Evolutionary conservation across 2,329 filamentous ascomycete species (phyloP), one percentile per base, ranked within the genome.

Genomic region (Zasmidium angulare): DNA sequence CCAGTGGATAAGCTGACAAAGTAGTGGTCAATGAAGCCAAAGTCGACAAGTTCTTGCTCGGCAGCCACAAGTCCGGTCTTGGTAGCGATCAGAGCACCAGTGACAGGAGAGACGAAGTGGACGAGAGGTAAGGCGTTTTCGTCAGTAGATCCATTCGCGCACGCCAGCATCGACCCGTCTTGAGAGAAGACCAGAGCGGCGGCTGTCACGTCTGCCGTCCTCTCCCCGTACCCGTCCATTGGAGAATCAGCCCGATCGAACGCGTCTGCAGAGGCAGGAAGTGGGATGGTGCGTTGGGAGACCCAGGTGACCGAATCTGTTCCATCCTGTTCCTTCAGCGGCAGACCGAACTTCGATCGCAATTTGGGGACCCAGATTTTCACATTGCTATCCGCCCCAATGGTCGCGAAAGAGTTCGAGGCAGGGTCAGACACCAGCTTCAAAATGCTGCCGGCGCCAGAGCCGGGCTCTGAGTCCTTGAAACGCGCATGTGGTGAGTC

Each of bases 111-210:
- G 64, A 98, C 84, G 55, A 96, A 81, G 68, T 95, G 86, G 11
- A 96, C 81, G 17, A 87, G 79, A 3, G 87, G 86, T 3, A 83
- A 59, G 4, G 60, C 81, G 10, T 77, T 72, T 26, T 78, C 77
- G 29, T 82, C 66, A 17, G 61, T 56, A 3, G 69, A 70, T 29
- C 74, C 72, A 58, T 77, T 63, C 53, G 77, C 79, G 50, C 87
- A 86, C 53, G 91, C 91, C n/a, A 96, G 78, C 1, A 90, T 85
- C 12, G 91, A 96, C 1, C 90, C 91, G 72, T 96, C 92, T 63
- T 90, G 86, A 0, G 92, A 96, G 72, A 90, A 96, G 22, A 87
- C 81, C 46, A 97, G 74, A 48, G 84, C 85, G 14, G 89, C 90
- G 59, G 85, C 83, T 11, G 59, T 58, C 14, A 61, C 53, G 12